Evolutionary conservation across 257 asterid species (phyloP), one percentile per base, ranked within the genome.

Genomic region (Handroanthus guayacan): DNA sequence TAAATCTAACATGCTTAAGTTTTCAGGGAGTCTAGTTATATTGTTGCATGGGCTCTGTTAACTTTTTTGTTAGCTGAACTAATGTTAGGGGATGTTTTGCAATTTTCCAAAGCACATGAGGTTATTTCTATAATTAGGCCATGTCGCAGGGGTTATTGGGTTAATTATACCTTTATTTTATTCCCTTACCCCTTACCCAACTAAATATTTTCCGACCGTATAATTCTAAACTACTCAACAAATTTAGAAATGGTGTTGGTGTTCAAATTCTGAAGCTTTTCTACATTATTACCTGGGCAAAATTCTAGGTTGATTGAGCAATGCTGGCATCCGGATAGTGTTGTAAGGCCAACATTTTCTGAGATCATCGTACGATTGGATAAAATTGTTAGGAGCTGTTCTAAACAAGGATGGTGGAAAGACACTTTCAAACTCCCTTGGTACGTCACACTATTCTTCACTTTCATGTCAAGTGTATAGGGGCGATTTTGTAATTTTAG

Each of bases 381-480:
- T 74, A 93, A 73, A 78, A 95, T 93, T 57, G 89, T 89, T 41
- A 66, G 71, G 63, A 87, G 82, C 79, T 85, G 98, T 79, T 77
- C 97, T 9, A 95, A 89, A 78, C 94, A 93, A 61, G 98, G 98
- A 76, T 91, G 98, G 97, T 93, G 97, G 97, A 95, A 95, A 81
- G 99, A 95, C 82, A 86, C 99, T 56, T 90, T 95, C 86, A 95
- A 90, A 80, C 94, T 93, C 71, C 97, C 97, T 18, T 95, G 99
- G 99, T 94, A 90, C 39, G 74, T 44, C 62, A 5, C 36, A n/a
- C 44, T 31, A 9, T 51, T 12, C 13, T 68, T 48, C 4, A 48
- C 55, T 48, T 48, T 55, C 25, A 20, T 44, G 14, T 62, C 51
- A 58, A 25, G 31, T 25, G 31, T 25, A 25, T 25, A 25, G 1